Evolutionary conservation across 768 basidiomycete genomes (phyloP).

Genomic region (Kwoniella botswanensis): DNA sequence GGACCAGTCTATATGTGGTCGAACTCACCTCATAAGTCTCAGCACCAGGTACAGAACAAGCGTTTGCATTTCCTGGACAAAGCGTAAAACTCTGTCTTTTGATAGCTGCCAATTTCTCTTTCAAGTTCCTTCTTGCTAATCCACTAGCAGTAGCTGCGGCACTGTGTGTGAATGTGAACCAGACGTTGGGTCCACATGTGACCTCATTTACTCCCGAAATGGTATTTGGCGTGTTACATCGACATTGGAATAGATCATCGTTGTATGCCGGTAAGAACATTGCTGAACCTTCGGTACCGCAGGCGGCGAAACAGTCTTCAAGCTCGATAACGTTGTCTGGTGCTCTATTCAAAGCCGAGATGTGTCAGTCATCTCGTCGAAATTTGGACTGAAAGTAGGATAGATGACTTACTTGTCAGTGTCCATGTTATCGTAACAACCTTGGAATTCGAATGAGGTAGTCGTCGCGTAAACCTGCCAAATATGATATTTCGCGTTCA

Average conservation of each 20-base stretch:
- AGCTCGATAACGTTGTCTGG: neutral
- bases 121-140: conserved; percentile 9
- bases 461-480: neutral
- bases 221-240: conserved; percentile 4
- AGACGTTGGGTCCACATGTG: conserved; percentile 5
- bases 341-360: no score
- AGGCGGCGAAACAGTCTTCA: conserved; percentile 8
- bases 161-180: conserved; percentile 9
- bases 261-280: neutral
- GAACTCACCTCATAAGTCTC: conserved; percentile 20
- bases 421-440: conserved; percentile 1
- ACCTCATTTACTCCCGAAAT: neutral
- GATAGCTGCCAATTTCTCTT: neutral
- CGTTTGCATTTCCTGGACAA: conserved; percentile 12
- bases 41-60: conserved; percentile 15
- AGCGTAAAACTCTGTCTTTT: conserved; percentile 9
- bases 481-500: neutral
- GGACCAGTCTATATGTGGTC: no score
- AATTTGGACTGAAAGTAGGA: neutral
- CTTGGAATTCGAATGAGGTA: conserved; percentile 6
- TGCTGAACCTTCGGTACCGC: conserved; percentile 2
- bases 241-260: conserved; percentile 2
- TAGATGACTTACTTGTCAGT: conserved; percentile 12
- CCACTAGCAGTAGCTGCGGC: conserved; percentile 9
- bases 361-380: no score